Evolutionary conservation across 208 protist genomes (phyloP), one percentile per base, ranked within the genome.

Genomic region (Herpetomonas tarakana): DNA sequence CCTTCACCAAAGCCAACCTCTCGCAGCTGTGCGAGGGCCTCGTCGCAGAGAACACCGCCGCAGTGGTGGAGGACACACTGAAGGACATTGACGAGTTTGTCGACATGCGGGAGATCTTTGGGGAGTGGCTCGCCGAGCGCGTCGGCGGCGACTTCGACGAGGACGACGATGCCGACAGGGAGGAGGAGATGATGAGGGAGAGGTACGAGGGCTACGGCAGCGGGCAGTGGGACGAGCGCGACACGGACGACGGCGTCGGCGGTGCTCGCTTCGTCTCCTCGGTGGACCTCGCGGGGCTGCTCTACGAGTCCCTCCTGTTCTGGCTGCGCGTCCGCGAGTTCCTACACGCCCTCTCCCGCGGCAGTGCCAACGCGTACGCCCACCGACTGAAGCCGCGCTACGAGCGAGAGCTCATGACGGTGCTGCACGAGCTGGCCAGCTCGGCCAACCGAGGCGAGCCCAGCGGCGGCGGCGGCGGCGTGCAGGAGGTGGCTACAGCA

Each of bases 241-340:
- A 70, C 22, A 58, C 68, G 52, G 59, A 82, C 22, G 65, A 60
- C 22, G 65, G 55, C 16, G 70, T 44, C 7, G 47, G 30, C 26
- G 24, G 22, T 6, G 11, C 22, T 2, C 7, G n/a, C 14, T 18
- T 0, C 18, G 35, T 30, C 38, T 30, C 38, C 30, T 51, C 4
- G 41, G 52, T 47, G 63, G 67, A 66, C 7, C 46, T 85, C 3
- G 78, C 74, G 14, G 63, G 59, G 1, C 49, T 56, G 44, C 31
- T 85, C 7, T 86, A 86, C 69, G 49, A 60, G 0, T 81, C 78
- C 14, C 71, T 78, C 41, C 71, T 85, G 59, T 93, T 65, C 57
- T 93, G 87, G 83, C 74, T 87, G 12, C 75, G 81, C 0, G 75
- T 91, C 11, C 81, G 83, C 30, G 74, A 70, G 18, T 91, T 91